Evolutionary conservation across 495 filamentous ascomycete species (phyloP).

Genomic region (Cenococcum geophilum): DNA sequence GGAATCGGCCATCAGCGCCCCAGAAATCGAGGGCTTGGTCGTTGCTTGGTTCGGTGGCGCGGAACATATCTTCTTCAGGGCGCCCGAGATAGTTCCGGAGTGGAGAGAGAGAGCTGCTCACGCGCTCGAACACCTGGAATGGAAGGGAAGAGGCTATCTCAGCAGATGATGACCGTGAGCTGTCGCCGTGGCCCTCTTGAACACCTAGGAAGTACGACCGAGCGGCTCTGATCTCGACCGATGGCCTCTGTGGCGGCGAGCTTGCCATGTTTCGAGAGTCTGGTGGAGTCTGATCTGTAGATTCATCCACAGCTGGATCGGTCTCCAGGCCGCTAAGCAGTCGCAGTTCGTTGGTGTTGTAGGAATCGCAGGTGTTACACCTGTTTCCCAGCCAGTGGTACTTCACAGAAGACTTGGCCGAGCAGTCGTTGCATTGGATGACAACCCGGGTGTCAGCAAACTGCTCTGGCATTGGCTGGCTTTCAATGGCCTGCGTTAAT

Average conservation of each 20-base stretch:
- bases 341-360: slow-evolving; percentile 42
- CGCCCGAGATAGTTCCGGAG: slow-evolving; percentile 25
- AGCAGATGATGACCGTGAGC: neutral
- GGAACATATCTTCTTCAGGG: slow-evolving; percentile 15
- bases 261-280: neutral
- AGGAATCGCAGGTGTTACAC: slow-evolving; percentile 60
- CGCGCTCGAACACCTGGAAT: slow-evolving; percentile 35
- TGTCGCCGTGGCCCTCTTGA: neutral
- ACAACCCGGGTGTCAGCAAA: slow-evolving; percentile 74
- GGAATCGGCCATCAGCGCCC: slow-evolving; percentile 29
- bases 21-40: slow-evolving; percentile 26
- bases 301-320: slow-evolving; percentile 29
- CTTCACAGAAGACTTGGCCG: slow-evolving; percentile 69
- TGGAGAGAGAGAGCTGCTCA: slow-evolving; percentile 25
- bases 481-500: slow-evolving; percentile 74
- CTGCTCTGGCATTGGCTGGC: slow-evolving; percentile 76
- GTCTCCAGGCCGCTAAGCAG: slow-evolving; percentile 33
- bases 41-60: slow-evolving; percentile 19
- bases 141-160: slow-evolving; percentile 23
- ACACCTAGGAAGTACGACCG: slow-evolving; percentile 5
- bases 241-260: neutral
- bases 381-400: slow-evolving; percentile 96
- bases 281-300: neutral
- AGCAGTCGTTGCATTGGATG: slow-evolving; percentile 92
- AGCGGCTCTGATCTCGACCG: slow-evolving; percentile 6